Base-by-base conservation (phyloP, 2,329 filamentous ascomycete species). In the Domatiomyces globalis region DNA sequence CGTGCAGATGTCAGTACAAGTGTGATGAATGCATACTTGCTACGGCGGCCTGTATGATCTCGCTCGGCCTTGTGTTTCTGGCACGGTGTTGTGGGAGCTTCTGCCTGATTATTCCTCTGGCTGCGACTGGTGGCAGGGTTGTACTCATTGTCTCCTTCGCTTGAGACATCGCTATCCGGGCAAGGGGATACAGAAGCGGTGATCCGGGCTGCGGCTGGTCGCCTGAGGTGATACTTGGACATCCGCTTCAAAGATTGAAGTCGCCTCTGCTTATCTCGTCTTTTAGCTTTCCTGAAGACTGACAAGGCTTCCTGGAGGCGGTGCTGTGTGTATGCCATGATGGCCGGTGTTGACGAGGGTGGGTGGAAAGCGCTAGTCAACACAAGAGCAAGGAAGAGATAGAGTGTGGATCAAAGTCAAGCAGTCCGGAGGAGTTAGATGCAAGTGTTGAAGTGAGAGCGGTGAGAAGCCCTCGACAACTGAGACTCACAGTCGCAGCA, bases 231-330 rank as follows among this genome's bases (percentile, higher is more conserved):
- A 15, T 39, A 39, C 33, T 39, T 39, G 15, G 33, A 15, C 12
- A 5, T 15, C 5, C 10, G 33, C 33, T n/a, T 20, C 22, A 19
- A 27, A 5, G n/a, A 45, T 18, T 20, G 43, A 2, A 45, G 15
- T 4, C 5, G 43, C 43, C 22, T 20, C n/a, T 10, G 22, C 22
- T 25, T 25, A 27, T 45, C 43, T 45, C 20, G 47, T 22, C 29
- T 5, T 10, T 52, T 52, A 20, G 51, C 52, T 9, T 53, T 46
- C 5, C 49, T 49, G 29, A 53, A 57, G 8, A 51, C 55, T 12
- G 45, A 45, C 17, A 57, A 53, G 7, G 51, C 56, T 48, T 53
- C 44, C 29, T 49, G 39, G 42, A 58, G 51, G n/a, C 53, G 47
- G 12, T 18, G 33, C 19, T 56, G 46, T 12, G 55, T 50, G 45